Evolutionary conservation across 2,329 filamentous ascomycete genomes (phyloP).

Genomic region (Colletotrichum paranaense): DNA sequence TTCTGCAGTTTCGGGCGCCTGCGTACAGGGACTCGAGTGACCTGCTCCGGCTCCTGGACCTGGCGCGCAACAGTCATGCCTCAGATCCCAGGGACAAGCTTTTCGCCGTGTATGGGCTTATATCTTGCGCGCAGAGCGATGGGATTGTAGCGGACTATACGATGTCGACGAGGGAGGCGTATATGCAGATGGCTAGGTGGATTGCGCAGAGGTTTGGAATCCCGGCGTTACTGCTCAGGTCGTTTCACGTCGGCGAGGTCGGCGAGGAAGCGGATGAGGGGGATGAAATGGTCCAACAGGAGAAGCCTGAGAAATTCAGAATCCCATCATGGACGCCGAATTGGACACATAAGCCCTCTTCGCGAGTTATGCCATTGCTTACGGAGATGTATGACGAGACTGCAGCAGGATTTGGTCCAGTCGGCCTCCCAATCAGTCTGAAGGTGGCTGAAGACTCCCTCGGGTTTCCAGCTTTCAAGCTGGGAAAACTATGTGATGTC

Average conservation of each 20-base stretch:
- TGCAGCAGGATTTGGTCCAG: background rate
- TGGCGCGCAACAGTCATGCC: slow-evolving; percentile 5
- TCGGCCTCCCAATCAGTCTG: background rate
- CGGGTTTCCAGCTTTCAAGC: background rate
- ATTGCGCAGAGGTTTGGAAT: background rate
- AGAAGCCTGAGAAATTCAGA: no score
- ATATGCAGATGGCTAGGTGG: slow-evolving; percentile 3
- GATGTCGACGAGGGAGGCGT: background rate
- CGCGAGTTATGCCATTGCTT: background rate
- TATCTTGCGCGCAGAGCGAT: slow-evolving; percentile 35
- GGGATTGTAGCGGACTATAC: slow-evolving; percentile 38
- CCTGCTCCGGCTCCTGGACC: slow-evolving; percentile 3
- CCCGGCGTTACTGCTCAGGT: background rate
- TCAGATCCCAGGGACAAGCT: slow-evolving; percentile 42
- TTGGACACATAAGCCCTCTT: background rate
- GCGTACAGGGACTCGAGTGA: slow-evolving; percentile 5
- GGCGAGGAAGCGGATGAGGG: background rate
- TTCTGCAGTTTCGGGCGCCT: background rate
- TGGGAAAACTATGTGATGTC: background rate
- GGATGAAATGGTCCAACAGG: background rate
- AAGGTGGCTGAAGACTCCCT: background rate
- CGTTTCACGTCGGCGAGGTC: background rate
- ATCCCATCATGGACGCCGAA: background rate
- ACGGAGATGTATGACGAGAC: background rate
- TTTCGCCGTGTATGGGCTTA: slow-evolving; percentile 40